These are phyloP conservation scores for Globisporangium takayamanum DNA, from an alignment of 352 stramenopile genomes.

Conservation along the genomic window DNA sequence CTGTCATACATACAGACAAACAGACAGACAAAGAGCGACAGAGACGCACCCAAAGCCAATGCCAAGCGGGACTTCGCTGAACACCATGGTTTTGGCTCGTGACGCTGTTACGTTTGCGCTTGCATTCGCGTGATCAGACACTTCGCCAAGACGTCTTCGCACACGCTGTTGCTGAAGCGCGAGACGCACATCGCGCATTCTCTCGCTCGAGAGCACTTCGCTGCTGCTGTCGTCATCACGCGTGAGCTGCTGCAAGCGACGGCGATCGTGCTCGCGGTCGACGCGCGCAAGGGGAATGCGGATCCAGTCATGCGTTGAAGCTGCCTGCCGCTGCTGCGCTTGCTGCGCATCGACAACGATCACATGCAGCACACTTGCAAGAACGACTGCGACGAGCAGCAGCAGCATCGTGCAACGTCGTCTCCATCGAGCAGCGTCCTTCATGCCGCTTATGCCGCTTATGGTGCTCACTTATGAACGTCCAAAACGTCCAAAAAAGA, in stretches of 20 bases:
- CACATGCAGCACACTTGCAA: not conserved
- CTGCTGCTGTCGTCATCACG: not conserved
- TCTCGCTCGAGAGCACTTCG: constrained; percentile 3
- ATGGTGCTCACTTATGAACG: too few species aligned
- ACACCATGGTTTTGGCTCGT: constrained; percentile 20
- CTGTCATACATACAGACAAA: not conserved
- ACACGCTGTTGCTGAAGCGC: constrained; percentile 43
- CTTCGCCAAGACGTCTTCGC: constrained; percentile 27
- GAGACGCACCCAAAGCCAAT: constrained; percentile 53
- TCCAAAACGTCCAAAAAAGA: too few species aligned
- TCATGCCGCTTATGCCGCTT: too few species aligned
- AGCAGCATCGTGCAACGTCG: not conserved
- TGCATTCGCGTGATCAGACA: constrained; percentile 6
- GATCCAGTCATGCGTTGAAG: constrained; percentile 7
- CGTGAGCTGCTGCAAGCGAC: constrained; percentile 12
- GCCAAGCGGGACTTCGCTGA: constrained; percentile 56
- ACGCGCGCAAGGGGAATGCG: constrained; percentile 20
- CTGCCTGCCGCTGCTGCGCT: not conserved
- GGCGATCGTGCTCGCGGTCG: constrained; percentile 1
- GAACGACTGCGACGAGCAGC: not conserved
- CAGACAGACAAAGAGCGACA: not conserved
- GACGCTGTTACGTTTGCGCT: constrained; percentile 1
- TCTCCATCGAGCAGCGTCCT: too few species aligned
- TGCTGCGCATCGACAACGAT: not conserved
- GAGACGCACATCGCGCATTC: constrained; percentile 14